Conservation (phyloP, 768 basidiomycete species). For the Pholiota conissans region DNA sequence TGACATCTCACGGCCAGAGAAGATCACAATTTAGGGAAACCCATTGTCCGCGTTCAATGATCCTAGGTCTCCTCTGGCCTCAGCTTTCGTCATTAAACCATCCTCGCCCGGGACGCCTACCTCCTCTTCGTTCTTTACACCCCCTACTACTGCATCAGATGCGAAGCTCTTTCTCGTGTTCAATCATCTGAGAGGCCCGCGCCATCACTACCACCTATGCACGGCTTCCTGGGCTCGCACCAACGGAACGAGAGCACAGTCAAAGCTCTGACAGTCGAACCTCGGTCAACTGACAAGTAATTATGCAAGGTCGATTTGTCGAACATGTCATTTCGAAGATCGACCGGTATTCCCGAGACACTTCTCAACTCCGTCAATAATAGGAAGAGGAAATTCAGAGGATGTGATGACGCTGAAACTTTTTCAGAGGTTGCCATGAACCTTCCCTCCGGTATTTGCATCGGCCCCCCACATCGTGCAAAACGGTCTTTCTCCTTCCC, state of each 20-base stretch:
- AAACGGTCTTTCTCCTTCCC: slow-evolving; percentile 11
- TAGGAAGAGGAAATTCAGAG: slow-evolving; percentile 21
- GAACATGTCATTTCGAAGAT: slow-evolving; percentile 12
- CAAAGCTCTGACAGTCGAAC: slow-evolving; percentile 11
- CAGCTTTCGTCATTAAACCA: slow-evolving; percentile 13
- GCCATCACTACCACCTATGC: neutral
- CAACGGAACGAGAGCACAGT: neutral
- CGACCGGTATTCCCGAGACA: slow-evolving; percentile 14
- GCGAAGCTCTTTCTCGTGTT: slow-evolving; percentile 12
- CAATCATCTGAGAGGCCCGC: slow-evolving; percentile 27
- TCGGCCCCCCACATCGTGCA: slow-evolving; percentile 2
- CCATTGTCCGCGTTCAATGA: neutral
- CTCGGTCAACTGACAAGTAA: too few species aligned
- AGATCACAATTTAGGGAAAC: neutral
- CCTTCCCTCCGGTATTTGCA: slow-evolving; percentile 11
- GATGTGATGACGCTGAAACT: slow-evolving; percentile 1
- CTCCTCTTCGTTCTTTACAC: slow-evolving; percentile 21
- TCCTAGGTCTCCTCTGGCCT: slow-evolving; percentile 8
- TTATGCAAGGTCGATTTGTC: slow-evolving; percentile 20
- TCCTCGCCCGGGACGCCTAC: slow-evolving; percentile 19
- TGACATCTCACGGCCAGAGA: slow-evolving; percentile 11
- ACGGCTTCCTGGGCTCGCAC: neutral
- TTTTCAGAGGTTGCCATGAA: neutral
- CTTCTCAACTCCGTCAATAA: slow-evolving; percentile 4
- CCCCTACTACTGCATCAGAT: slow-evolving; percentile 19